A percentile compares a stretch with the other conserved stretches of the same genome.
Conservation (phyloP, 2,329 filamentous ascomycete genomes). For the Fusarium musae region DNA sequence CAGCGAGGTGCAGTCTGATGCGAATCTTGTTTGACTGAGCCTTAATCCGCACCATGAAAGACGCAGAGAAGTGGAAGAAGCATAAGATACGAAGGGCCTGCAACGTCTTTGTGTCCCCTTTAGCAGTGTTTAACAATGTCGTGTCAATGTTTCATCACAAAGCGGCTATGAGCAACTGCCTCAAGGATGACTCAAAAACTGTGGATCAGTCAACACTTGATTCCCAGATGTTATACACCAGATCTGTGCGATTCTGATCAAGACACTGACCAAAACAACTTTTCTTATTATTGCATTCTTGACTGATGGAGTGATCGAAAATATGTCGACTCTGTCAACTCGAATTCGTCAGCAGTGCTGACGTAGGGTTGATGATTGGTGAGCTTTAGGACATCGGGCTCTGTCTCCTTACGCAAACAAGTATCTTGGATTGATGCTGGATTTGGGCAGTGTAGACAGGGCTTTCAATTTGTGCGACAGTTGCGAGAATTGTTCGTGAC, state of each 20-base stretch:
- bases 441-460: not conserved
- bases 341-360: not conserved
- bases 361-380: not conserved
- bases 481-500: too few relatives aligned
- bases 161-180: not conserved
- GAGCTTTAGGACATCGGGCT: not conserved
- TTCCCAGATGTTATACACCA: too few relatives aligned
- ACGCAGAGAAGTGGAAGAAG: not conserved
- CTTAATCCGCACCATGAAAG: not conserved
- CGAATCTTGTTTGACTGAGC: not conserved
- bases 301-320: too few relatives aligned
- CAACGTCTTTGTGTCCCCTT: not conserved
- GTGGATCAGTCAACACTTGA: not conserved
- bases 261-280: not conserved
- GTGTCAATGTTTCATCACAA: not conserved
- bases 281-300: not conserved
- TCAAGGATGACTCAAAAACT: not conserved
- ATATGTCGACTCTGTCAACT: not conserved
- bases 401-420: not conserved
- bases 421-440: not conserved
- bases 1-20: not conserved
- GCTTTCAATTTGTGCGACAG: not conserved
- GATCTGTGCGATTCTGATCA: not conserved
- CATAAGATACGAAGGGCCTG: not conserved
- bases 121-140: not conserved